Percentiles rank a stretch among this genome's conserved stretches.
Conservation (phyloP, 2,329 filamentous ascomycete genomes). For the Fusarium sambucinum region DNA sequence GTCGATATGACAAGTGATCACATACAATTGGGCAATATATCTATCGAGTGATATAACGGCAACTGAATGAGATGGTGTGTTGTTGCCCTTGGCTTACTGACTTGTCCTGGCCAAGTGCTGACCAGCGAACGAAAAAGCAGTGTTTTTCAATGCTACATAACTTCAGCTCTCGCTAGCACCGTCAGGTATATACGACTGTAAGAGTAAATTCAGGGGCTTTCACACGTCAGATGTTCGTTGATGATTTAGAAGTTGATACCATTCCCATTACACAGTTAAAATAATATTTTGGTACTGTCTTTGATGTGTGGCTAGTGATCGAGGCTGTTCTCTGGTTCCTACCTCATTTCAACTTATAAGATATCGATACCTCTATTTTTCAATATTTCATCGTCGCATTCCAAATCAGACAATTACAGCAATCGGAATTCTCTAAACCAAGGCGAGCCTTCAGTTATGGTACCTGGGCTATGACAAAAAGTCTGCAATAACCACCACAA, state of each 20-base stretch:
- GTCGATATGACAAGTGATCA: not conserved
- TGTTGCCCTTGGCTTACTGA: constrained; percentile 4
- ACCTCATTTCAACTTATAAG: constrained; percentile 22
- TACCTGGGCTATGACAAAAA: constrained; percentile 25
- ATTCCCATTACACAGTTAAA: not conserved
- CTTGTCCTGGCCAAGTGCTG: constrained; percentile 6
- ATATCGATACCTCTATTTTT: not conserved
- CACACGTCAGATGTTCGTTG: not conserved
- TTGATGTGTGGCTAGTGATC: constrained; percentile 17
- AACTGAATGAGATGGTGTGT: not conserved
- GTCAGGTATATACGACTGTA: not conserved
- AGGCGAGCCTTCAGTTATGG: not conserved
- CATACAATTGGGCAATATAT: not conserved
- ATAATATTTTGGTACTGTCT: not conserved
- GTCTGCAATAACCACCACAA: constrained; percentile 33
- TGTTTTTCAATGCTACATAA: not conserved
- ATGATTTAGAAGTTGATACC: not conserved
- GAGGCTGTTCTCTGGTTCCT: constrained; percentile 13
- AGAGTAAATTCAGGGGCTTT: not conserved
- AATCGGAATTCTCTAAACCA: not conserved
- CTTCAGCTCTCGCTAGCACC: not conserved
- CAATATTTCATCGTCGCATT: not conserved
- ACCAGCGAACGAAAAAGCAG: not conserved
- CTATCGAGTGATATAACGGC: not conserved
- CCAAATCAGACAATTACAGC: not conserved